Conservation (phyloP, 2,329 filamentous ascomycete genomes). For the Colletotrichum tropicicola region DNA sequence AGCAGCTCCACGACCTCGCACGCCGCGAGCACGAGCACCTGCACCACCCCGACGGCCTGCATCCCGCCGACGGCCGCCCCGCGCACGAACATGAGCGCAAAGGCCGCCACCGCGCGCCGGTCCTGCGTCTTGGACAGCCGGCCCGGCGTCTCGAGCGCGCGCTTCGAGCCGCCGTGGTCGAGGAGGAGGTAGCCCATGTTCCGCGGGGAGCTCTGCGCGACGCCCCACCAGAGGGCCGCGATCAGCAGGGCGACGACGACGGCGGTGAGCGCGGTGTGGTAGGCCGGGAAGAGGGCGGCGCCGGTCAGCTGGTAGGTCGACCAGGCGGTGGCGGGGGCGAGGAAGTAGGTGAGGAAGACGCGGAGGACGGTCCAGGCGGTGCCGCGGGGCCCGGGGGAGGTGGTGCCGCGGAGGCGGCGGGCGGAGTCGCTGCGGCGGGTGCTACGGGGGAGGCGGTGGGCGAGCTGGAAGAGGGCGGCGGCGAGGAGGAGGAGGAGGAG, state of each 20-base stretch:
- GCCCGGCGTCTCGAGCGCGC: slow-evolving; percentile 58
- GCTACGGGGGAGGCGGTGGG: slow-evolving; percentile 40
- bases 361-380: slow-evolving; percentile 62
- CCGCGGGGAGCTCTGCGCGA: slow-evolving; percentile 33
- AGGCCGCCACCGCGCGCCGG: slow-evolving; percentile 69
- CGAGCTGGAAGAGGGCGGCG: slow-evolving; percentile 61
- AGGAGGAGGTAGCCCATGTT: slow-evolving; percentile 40
- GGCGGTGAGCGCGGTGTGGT: slow-evolving; percentile 43
- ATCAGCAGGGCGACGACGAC: slow-evolving; percentile 34
- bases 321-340: slow-evolving; percentile 75
- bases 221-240: slow-evolving; percentile 37
- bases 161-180: slow-evolving; percentile 70
- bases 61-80: slow-evolving; percentile 74
- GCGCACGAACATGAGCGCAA: slow-evolving; percentile 70
- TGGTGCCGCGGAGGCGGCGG: slow-evolving; percentile 39
- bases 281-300: slow-evolving; percentile 22
- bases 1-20: slow-evolving; percentile 75
- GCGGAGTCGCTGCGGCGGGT: slow-evolving; percentile 57
- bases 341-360: slow-evolving; percentile 79
- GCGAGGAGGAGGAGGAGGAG: slow-evolving; percentile 65
- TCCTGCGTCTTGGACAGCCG: slow-evolving; percentile 63
- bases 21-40: slow-evolving; percentile 75
- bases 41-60: slow-evolving; percentile 63
- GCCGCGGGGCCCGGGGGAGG: not conserved
- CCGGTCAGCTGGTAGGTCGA: slow-evolving; percentile 74